Evolutionary conservation across 768 basidiomycete genomes (phyloP), one percentile per base, ranked within the genome.

Genomic region (Trametes punicea): DNA sequence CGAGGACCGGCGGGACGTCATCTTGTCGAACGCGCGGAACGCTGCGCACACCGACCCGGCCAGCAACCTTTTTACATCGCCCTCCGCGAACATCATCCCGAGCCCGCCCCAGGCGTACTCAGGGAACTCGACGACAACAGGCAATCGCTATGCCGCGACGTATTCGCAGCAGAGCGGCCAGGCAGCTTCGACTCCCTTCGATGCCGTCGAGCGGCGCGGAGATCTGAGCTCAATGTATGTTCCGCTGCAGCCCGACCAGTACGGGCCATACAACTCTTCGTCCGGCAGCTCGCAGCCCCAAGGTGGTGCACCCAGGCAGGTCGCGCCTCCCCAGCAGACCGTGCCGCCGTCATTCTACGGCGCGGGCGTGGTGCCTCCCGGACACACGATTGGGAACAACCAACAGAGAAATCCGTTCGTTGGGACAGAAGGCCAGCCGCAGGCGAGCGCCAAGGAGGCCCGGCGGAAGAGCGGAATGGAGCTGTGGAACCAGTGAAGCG

Each of bases 241-340:
- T 33, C 90, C 91, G 1, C 80, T 93, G 78, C 91, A 92, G 68
- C 87, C 90, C 30, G 90, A 93, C 23, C 85, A 87, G 62, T 91
- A 82, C 69, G 78, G 79, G 59, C 66, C 79, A 31, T 88, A 88
- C 64, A 69, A 68, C 36, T 66, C 73, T 18, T 68, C 71, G 0
- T 11, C 64, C 77, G 20, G 62, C 64, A 41, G 41, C 69, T 56
- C 56, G 27, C 69, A 68, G 26, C 59, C 72, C 42, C 67, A 63
- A 26, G 65, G 52, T 18, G 59, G 64, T 15, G 56, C 72, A 11
- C 60, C 66, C n/a, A 74, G 80, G 58, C 81, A 80, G 56, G 75
- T 80, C 20, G 75, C 75, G 11, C 75, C 77, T 16, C 76, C 81
- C 13, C 70, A 77, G 11, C 82, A 85, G 64, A 69, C 77, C 2